These are phyloP conservation scores for Magnolia sinica DNA, from an alignment of 164 flowering plant species.

Conservation along the genomic window DNA sequence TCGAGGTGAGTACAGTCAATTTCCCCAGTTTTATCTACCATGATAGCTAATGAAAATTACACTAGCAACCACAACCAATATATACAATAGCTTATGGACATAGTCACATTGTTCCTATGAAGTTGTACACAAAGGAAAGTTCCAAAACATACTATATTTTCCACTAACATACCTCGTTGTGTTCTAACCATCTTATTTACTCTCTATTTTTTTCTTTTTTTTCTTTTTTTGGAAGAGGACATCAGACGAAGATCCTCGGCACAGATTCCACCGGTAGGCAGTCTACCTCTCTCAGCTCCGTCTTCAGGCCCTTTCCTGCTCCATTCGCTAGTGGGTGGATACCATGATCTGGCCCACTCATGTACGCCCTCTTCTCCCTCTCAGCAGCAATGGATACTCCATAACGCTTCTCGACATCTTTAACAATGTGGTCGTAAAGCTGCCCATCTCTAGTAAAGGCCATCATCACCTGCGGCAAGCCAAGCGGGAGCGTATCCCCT, in stretches of 20 bases:
- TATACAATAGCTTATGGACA: too few species aligned
- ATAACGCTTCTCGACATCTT: constrained; percentile 46
- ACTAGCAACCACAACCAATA: too few species aligned
- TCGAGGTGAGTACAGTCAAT: too few species aligned
- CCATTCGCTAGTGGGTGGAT: constrained; percentile 81
- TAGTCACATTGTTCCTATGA: too few species aligned
- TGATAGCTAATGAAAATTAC: too few species aligned
- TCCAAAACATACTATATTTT: too few species aligned
- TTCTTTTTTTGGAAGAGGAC: too few species aligned
- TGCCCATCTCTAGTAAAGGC: constrained; percentile 79
- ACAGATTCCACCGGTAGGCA: constrained; percentile 35
- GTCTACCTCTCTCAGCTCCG: constrained; percentile 57
- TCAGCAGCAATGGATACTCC: constrained; percentile 43
- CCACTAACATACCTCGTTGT: too few species aligned
- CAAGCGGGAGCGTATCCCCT: constrained; percentile 73
- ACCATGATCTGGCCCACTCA: constrained; percentile 69
- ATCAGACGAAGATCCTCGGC: constrained; percentile 50
- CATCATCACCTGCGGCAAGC: constrained; percentile 77
- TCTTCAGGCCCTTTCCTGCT: constrained; percentile 54
- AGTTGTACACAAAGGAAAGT: too few species aligned
- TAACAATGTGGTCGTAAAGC: constrained; percentile 37
- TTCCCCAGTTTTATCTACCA: too few species aligned
- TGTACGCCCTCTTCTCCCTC: constrained; percentile 62
- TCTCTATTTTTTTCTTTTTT: too few species aligned
- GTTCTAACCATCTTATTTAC: too few species aligned